Conservation (phyloP, 108 stramenopile genomes). For the Nannochloropsis gaditana region DNA sequence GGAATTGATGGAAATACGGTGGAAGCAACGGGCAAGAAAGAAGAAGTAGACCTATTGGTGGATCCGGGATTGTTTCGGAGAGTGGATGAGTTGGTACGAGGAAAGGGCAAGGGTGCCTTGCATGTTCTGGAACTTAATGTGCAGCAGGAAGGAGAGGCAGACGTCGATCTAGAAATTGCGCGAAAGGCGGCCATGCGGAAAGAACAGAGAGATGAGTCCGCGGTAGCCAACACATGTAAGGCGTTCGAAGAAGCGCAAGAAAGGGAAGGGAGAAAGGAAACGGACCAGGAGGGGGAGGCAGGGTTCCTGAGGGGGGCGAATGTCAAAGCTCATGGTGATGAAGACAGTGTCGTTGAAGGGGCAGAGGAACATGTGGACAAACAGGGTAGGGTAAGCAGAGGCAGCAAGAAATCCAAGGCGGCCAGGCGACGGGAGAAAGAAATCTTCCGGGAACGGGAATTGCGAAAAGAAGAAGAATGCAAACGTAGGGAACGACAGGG, state of each 20-base stretch:
- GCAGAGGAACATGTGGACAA: conserved; percentile 22
- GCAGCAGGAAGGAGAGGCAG: conserved; percentile 44
- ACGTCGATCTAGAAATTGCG: conserved; percentile 41
- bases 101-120: conserved; percentile 19
- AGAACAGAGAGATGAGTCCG: conserved; percentile 20
- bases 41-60: conserved; percentile 39
- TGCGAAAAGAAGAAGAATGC: background rate
- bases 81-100: conserved; percentile 39
- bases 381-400: conserved; percentile 24
- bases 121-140: conserved; percentile 44
- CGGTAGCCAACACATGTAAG: background rate
- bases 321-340: background rate
- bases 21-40: conserved; percentile 63
- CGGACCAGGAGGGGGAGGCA: background rate
- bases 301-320: background rate
- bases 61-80: conserved; percentile 44
- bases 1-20: conserved; percentile 70
- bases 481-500: background rate
- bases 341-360: background rate
- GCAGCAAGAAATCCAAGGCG: conserved; percentile 29
- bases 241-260: background rate
- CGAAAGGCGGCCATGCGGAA: conserved; percentile 31
- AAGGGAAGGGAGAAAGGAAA: conserved; percentile 10
- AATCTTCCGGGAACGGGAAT: conserved; percentile 27
- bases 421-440: conserved; percentile 37